Evolutionary conservation across 257 asterid species (phyloP).

Genomic region (Solanum tarijense): DNA sequence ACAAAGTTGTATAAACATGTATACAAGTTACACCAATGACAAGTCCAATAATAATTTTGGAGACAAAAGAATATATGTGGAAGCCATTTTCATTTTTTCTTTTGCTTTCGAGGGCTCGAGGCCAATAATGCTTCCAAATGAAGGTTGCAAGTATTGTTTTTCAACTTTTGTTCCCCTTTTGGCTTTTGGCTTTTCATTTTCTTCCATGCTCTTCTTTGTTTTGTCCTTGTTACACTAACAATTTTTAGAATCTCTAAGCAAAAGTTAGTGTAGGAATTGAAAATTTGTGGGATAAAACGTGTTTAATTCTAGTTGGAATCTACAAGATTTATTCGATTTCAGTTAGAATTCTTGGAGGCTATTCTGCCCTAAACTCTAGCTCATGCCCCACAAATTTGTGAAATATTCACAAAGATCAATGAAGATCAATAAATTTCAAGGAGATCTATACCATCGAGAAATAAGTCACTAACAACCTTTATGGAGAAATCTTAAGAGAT

Average conservation of each 20-base stretch:
- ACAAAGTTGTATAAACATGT: neutral
- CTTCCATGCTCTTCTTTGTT: neutral
- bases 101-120: neutral
- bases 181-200: neutral
- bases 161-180: neutral
- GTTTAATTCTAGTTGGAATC: neutral
- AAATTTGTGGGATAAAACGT: neutral
- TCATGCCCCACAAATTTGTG: too few relatives aligned
- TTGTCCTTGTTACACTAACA: neutral
- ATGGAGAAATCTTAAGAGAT: neutral
- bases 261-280: neutral
- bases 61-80: neutral
- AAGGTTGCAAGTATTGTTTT: neutral
- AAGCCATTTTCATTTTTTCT: neutral
- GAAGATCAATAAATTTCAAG: neutral
- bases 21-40: neutral
- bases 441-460: too few relatives aligned
- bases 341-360: too few relatives aligned
- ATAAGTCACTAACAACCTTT: too few relatives aligned
- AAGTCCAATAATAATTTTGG: neutral
- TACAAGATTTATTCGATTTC: too few relatives aligned
- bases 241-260: neutral
- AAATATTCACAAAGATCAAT: neutral
- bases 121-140: neutral
- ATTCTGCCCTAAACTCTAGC: too few relatives aligned